phyloP scores from a whole-genome alignment of 768 basidiomycete genomes.

The Paxillus ammoniavirescens region DNA sequence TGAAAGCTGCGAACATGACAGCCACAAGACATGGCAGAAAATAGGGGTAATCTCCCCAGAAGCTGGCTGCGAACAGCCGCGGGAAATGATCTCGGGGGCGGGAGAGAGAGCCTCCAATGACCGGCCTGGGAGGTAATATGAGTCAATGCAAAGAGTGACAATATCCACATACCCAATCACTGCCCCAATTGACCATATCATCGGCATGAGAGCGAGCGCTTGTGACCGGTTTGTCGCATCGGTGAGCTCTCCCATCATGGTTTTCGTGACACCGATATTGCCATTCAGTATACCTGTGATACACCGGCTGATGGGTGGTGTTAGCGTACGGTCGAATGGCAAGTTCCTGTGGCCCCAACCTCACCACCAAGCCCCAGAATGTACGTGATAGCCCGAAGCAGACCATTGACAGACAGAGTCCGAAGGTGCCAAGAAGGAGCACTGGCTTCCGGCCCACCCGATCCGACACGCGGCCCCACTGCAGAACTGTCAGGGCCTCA shows the following conservation, averaged over 20 bases:
- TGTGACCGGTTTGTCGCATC: constrained; percentile 33
- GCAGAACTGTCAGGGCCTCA: constrained; percentile 65
- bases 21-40: constrained; percentile 30
- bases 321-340: no score
- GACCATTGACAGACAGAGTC: constrained; percentile 64
- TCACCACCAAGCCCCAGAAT: constrained; percentile 57
- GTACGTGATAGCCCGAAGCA: constrained; percentile 69
- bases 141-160: no score
- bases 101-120: constrained; percentile 58
- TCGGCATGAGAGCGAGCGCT: constrained; percentile 18
- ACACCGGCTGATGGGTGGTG: constrained; percentile 38
- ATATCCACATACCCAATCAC: no score
- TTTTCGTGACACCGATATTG: constrained; percentile 66
- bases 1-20: no score
- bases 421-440: constrained; percentile 60
- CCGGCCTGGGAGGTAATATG: neutral
- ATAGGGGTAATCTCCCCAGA: constrained; percentile 53
- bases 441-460: constrained; percentile 71
- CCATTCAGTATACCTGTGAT: constrained; percentile 61
- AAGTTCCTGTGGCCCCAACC: constrained; percentile 16
- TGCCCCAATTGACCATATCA: constrained; percentile 14
- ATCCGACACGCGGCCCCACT: constrained; percentile 74
- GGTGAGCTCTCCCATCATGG: constrained; percentile 59
- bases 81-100: constrained; percentile 55
- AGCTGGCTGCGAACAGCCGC: constrained; percentile 40